These are phyloP conservation scores for Neurospora sublineolata DNA, from an alignment of 495 filamentous ascomycete genomes.

Conservation along the genomic window DNA sequence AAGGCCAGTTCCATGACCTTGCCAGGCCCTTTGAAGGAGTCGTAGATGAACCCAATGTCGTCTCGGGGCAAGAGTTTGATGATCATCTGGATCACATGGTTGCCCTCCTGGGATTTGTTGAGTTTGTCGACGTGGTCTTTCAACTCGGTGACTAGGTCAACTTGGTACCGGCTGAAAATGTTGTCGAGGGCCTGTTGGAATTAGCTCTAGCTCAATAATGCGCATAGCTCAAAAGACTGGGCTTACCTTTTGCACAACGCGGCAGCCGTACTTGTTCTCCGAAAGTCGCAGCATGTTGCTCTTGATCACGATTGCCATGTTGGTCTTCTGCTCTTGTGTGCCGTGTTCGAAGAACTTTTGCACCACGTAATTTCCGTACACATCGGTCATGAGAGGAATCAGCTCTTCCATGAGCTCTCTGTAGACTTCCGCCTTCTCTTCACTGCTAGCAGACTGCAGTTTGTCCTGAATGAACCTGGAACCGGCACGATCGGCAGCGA, in stretches of 20 bases:
- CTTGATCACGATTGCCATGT: slow-evolving; percentile 76
- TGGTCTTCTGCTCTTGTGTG: slow-evolving; percentile 84
- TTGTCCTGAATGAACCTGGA: slow-evolving; percentile 95
- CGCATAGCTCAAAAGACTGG: background rate
- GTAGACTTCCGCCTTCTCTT: slow-evolving; percentile 94
- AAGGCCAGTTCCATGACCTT: slow-evolving; percentile 68
- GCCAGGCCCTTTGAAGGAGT: slow-evolving; percentile 53
- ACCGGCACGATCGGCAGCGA: slow-evolving; percentile 89
- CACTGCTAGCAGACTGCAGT: slow-evolving; percentile 86
- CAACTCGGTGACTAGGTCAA: slow-evolving; percentile 70
- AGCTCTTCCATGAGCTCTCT: slow-evolving; percentile 72
- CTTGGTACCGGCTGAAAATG: slow-evolving; percentile 83
- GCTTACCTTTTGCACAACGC: slow-evolving; percentile 84
- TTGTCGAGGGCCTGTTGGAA: slow-evolving; percentile 69
- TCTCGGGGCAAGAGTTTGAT: slow-evolving; percentile 76
- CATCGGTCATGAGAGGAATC: slow-evolving; percentile 84
- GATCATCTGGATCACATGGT: slow-evolving; percentile 93
- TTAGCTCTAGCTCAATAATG: slow-evolving; percentile 4
- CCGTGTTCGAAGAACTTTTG: slow-evolving; percentile 98
- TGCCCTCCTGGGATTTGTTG: slow-evolving; percentile 85
- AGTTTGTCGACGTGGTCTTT: slow-evolving; percentile 67
- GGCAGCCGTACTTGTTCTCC: slow-evolving; percentile 85
- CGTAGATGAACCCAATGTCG: slow-evolving; percentile 81
- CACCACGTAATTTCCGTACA: slow-evolving; percentile 97
- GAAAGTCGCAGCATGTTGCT: slow-evolving; percentile 70